phyloP scores from a whole-genome alignment of 441 rosid species.

The Erodium texanum region DNA sequence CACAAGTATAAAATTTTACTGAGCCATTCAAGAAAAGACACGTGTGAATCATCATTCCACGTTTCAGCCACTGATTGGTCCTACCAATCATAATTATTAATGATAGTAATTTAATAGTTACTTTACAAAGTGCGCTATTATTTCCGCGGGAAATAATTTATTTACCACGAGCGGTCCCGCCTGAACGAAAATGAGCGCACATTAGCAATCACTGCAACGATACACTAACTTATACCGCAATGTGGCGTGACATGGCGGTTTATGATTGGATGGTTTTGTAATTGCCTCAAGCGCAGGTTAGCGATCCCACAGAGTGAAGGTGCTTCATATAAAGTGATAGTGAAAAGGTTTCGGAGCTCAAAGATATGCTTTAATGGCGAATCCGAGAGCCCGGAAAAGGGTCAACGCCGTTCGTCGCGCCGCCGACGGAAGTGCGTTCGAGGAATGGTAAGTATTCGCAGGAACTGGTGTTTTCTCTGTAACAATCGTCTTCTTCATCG shows the following conservation, averaged over 20 bases:
- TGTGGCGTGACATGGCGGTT: too few relatives aligned
- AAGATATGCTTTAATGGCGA: neutral
- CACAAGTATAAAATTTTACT: neutral
- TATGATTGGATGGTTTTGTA: neutral
- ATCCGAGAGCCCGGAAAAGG: neutral
- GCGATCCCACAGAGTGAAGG: neutral
- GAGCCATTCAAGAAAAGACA: neutral
- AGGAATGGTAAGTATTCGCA: neutral
- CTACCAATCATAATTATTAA: neutral
- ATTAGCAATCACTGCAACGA: neutral
- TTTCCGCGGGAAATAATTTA: neutral
- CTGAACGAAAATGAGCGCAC: neutral
- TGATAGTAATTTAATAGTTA: too few relatives aligned
- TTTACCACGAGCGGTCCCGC: neutral
- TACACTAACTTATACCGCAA: neutral
- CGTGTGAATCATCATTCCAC: neutral
- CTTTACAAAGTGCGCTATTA: neutral
- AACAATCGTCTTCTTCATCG: neutral
- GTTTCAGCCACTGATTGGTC: neutral
- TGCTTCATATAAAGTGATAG: neutral
- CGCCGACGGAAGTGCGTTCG: neutral
- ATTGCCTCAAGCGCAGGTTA: neutral
- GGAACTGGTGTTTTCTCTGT: neutral
- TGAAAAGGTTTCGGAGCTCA: neutral
- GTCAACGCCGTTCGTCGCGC: neutral